phyloP scores from a whole-genome alignment of 345 rosid genomes.

The Eucalyptus albens region DNA sequence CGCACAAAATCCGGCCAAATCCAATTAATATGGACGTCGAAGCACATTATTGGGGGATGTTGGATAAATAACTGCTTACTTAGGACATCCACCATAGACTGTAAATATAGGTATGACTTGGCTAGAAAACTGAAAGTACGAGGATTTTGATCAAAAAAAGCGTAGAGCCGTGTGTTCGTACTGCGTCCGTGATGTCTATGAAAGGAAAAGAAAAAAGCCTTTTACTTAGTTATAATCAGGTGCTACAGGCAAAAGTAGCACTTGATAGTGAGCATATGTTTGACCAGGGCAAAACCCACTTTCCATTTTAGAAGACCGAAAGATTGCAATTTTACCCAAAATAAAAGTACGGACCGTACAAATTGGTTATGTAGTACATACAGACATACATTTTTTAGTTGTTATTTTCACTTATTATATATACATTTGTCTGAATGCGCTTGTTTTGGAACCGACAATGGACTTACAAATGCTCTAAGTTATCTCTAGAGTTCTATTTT shows the following conservation, averaged over 20 bases:
- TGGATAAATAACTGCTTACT: background rate
- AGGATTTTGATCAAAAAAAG: background rate
- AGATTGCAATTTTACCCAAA: background rate
- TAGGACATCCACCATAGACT: background rate
- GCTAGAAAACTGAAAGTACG: background rate
- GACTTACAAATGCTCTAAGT: background rate
- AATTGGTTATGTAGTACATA: background rate
- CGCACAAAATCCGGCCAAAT: rapidly evolving
- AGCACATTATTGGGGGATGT: background rate
- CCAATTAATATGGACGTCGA: background rate
- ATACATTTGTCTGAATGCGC: background rate
- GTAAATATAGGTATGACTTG: background rate
- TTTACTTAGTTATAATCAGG: background rate
- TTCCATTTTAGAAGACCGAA: background rate
- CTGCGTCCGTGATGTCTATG: background rate
- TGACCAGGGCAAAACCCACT: background rate
- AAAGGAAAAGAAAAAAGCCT: background rate
- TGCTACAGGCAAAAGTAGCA: background rate
- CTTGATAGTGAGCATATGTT: background rate
- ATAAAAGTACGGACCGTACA: background rate
- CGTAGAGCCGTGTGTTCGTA: background rate
- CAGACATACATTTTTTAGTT: background rate
- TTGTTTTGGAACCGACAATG: background rate
- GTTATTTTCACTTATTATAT: background rate
- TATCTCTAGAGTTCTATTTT: background rate